Evolutionary conservation across 1,284 basidiomycete species (phyloP), one percentile per base, ranked within the genome.

Genomic region (Fomitopsis palustris): DNA sequence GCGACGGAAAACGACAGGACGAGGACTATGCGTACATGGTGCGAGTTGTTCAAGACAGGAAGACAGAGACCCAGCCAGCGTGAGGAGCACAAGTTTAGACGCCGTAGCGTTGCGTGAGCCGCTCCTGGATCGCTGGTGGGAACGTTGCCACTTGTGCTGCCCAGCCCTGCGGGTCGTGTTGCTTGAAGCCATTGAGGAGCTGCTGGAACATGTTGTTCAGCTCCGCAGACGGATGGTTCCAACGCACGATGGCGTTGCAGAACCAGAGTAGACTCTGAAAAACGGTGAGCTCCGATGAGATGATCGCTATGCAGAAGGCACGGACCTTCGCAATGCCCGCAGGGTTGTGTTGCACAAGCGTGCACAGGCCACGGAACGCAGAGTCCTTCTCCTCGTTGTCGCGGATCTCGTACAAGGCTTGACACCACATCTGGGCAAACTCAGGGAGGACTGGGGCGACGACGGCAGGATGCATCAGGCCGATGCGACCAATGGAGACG

Each of bases 341-440:
- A 12, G 96, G 96, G 72, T 98, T 98, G 54, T 87, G 86, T 74
- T 96, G 92, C 64, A 99, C 95, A 61, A 98, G 89, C 57, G 94
- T 94, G 77, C 97, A 99, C 68, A 99, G 85, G 2, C 97, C 97
- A 60, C 95, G 83, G 85, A 99, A 99, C 5, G 97, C 97, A n/a
- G 95, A 97, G 71, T 98, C 97, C 78, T 99, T 99, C 79, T 99
- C 97, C 67, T 99, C 96, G 70, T 99, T 99, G 72, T 99, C 97
- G 67, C 97, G 92, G 74, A 99, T 99, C 74, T 99, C 97, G 76
- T 96, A 96, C 59, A 99, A 77, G 8, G 96, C 95, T 67, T 95
- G 92, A 75, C 96, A 98, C 97, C 97, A 99, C 10, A 91, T 88
- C 73, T 95, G 92, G 9, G 95, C 94, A 74, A 97, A 99, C 64